Evolutionary conservation across 2,329 filamentous ascomycete species (phyloP).

Genomic region (Penicillium olsonii): DNA sequence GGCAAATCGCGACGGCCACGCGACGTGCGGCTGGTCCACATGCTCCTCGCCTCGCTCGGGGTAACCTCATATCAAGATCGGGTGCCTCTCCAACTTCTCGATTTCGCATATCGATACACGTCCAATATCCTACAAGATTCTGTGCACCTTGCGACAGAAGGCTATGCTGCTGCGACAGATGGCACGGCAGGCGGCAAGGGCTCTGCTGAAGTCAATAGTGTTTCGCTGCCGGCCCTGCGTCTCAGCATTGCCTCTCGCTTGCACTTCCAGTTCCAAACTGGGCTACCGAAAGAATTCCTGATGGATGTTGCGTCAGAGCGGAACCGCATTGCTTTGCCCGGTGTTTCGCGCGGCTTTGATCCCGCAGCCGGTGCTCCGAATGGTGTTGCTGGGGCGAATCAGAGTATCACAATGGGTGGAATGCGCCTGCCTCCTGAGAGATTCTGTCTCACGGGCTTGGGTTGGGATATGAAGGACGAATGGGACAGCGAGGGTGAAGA

Average conservation of each 20-base stretch:
- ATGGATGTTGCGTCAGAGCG: conserved; percentile 58
- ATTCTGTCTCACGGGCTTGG: conserved; percentile 60
- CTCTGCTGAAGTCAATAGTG: conserved; percentile 49
- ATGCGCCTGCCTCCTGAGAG: conserved; percentile 63
- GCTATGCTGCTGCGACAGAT: conserved; percentile 46
- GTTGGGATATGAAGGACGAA: conserved; percentile 59
- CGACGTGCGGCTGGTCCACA: conserved; percentile 53
- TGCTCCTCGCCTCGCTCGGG: conserved; percentile 52
- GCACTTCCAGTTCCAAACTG: conserved; percentile 61
- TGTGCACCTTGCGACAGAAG: conserved; percentile 53
- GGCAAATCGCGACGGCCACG: conserved; percentile 51
- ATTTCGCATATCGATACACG: conserved; percentile 57
- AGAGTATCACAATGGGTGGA: conserved; percentile 50
- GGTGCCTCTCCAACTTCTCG: conserved; percentile 54
- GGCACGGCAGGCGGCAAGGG: conserved; percentile 37
- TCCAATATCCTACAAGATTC: conserved; percentile 55
- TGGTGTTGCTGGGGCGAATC: conserved; percentile 28
- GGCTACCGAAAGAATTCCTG: conserved; percentile 63
- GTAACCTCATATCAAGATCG: conserved; percentile 54
- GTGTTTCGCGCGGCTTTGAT: conserved; percentile 55
- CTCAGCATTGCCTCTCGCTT: conserved; percentile 62
- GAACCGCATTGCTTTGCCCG: conserved; percentile 56
- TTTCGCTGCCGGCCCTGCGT: conserved; percentile 60
- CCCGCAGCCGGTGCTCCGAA: conserved; percentile 21
- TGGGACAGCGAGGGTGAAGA: conserved; percentile 59